phyloP scores from a whole-genome alignment of 805 yeast genomes.

The Hanseniaspora jakobsenii region DNA sequence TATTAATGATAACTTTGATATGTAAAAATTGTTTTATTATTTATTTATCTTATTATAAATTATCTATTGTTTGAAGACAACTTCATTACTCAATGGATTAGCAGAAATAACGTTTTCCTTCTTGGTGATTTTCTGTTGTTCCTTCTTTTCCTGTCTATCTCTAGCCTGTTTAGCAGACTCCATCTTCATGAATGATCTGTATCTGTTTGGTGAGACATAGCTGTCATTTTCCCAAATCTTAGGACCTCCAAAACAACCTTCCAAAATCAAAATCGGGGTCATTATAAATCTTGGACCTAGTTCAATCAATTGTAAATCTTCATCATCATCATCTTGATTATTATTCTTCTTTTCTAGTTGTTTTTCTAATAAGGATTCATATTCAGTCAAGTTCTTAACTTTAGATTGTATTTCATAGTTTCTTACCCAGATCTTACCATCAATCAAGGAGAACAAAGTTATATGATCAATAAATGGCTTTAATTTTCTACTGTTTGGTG shows the following conservation, averaged over 20 bases:
- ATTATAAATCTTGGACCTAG: slow-evolving; percentile 94
- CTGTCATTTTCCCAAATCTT: slow-evolving; percentile 94
- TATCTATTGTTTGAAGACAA: slow-evolving; percentile 49
- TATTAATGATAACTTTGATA: too few species aligned
- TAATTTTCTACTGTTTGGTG: slow-evolving; percentile 80
- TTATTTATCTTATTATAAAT: too few species aligned
- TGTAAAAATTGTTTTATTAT: too few species aligned
- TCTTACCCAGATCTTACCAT: slow-evolving; percentile 89
- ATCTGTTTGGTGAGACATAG: slow-evolving; percentile 90
- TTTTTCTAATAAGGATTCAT: slow-evolving; percentile 35
- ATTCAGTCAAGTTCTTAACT: slow-evolving; percentile 42
- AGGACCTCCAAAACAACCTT: slow-evolving; percentile 97
- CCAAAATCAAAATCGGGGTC: slow-evolving; percentile 80
- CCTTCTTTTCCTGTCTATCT: slow-evolving; percentile 66
- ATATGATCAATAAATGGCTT: slow-evolving; percentile 96
- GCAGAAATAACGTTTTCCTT: slow-evolving; percentile 62
- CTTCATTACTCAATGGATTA: slow-evolving; percentile 75
- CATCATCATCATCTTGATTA: slow-evolving; percentile 19
- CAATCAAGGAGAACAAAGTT: slow-evolving; percentile 82
- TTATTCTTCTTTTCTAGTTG: too few species aligned
- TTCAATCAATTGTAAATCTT: slow-evolving; percentile 72
- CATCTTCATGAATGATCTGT: slow-evolving; percentile 75
- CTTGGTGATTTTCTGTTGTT: slow-evolving; percentile 59
- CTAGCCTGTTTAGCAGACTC: slow-evolving; percentile 70
- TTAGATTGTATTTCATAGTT: slow-evolving; percentile 76